Evolutionary conservation across 768 basidiomycete genomes (phyloP).

Genomic region (Serpula lacrymans): DNA sequence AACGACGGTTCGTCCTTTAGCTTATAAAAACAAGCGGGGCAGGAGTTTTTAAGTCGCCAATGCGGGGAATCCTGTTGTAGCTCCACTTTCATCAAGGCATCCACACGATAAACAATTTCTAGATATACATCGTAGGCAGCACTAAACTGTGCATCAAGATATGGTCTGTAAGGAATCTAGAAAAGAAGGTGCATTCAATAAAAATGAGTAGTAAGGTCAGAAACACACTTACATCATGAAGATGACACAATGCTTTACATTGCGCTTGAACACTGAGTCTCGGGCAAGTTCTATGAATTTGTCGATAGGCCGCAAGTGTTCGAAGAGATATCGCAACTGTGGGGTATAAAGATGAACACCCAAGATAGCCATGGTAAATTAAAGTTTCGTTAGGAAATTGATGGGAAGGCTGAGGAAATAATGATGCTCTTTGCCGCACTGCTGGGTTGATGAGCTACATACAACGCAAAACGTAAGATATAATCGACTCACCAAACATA

Average conservation of each 20-base stretch:
- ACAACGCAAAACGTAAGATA: neutral
- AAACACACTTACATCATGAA: neutral
- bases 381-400: neutral
- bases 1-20: neutral
- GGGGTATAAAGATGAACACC: neutral
- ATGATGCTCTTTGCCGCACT: neutral
- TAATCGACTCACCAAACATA: neutral
- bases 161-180: constrained; percentile 1
- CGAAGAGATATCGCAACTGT: neutral
- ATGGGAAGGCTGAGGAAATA: neutral
- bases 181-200: too few relatives aligned
- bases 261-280: neutral
- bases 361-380: constrained; percentile 1
- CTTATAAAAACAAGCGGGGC: constrained; percentile 7
- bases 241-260: neutral
- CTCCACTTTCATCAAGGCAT: constrained; percentile 1
- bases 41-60: constrained; percentile 6
- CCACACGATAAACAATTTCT: neutral
- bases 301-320: neutral
- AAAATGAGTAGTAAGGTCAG: neutral
- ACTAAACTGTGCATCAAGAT: constrained; percentile 4
- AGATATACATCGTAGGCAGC: constrained; percentile 8
- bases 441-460: constrained; percentile 1
- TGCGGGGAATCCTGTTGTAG: constrained; percentile 5
- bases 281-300: neutral